Conservation (phyloP, 2,329 filamentous ascomycete species). For the Aaosphaeria arxii region DNA sequence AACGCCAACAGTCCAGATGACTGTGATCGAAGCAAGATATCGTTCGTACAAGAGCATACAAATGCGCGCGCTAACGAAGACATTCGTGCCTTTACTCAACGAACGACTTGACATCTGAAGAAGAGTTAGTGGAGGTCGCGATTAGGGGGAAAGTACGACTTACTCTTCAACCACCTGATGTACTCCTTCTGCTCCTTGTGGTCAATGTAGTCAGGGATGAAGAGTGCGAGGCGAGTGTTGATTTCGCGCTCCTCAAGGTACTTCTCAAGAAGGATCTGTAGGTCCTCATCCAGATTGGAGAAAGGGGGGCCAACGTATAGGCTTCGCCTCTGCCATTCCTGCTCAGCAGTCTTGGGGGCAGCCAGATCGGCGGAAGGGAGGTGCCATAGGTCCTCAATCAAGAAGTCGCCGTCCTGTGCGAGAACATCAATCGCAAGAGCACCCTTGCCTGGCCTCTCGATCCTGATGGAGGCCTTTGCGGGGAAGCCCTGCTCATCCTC, state of each 20-base stretch:
- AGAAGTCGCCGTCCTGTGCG: constrained; percentile 80
- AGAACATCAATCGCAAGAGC: constrained; percentile 83
- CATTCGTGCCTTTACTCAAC: not conserved
- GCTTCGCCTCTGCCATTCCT: constrained; percentile 71
- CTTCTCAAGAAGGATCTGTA: constrained; percentile 86
- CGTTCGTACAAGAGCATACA: too few species aligned
- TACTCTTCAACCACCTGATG: constrained; percentile 74
- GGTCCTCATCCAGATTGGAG: constrained; percentile 90
- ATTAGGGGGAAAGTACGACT: constrained; percentile 7
- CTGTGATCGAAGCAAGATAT: too few species aligned
- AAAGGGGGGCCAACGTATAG: constrained; percentile 91
- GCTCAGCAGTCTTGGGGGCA: constrained; percentile 70
- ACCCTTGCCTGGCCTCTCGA: constrained; percentile 84
- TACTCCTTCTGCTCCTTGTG: constrained; percentile 99
- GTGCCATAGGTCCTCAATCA: constrained; percentile 89
- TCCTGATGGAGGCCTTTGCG: constrained; percentile 77
- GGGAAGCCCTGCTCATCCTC: constrained; percentile 64
- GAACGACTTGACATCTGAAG: not conserved
- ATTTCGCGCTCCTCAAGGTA: constrained; percentile 95
- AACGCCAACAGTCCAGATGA: too few species aligned
- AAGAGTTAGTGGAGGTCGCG: not conserved
- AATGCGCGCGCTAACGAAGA: too few species aligned
- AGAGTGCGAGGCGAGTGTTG: constrained; percentile 79
- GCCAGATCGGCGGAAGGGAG: constrained; percentile 77
- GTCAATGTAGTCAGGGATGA: constrained; percentile 95